These are phyloP conservation scores for Paecilomyces fulvus DNA, from an alignment of 2,329 filamentous ascomycete species.

Conservation along the genomic window DNA sequence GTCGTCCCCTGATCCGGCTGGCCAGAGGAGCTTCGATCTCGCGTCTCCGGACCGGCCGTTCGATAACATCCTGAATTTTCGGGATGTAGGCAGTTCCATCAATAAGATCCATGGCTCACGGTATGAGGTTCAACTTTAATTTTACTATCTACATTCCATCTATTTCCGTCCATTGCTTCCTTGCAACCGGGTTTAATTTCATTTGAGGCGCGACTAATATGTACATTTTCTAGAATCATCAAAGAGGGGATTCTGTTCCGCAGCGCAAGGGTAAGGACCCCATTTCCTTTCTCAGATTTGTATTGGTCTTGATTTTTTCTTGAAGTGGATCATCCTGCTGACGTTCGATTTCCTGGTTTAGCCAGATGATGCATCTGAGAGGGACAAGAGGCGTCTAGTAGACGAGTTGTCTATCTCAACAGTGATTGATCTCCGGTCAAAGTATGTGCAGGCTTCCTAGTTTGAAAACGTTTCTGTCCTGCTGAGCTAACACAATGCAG, in stretches of 20 bases:
- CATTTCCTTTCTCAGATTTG: neutral
- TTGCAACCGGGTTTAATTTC: neutral
- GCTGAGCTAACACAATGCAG: constrained; percentile 30
- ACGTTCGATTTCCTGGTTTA: constrained; percentile 3
- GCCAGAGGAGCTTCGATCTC: constrained; percentile 23
- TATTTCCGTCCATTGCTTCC: neutral
- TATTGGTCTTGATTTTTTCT: neutral
- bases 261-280: constrained; percentile 53
- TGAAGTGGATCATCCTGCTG: neutral
- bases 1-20: constrained; percentile 4
- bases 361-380: constrained; percentile 60
- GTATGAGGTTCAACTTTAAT: constrained; percentile 30
- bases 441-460: constrained; percentile 38
- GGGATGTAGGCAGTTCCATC: constrained; percentile 63
- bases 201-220: neutral
- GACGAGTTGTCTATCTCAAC: constrained; percentile 58
- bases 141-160: neutral
- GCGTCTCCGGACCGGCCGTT: constrained; percentile 33
- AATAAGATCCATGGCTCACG: constrained; percentile 51
- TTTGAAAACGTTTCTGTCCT: neutral
- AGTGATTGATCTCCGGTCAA: constrained; percentile 71
- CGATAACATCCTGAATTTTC: constrained; percentile 62
- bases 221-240: constrained; percentile 30
- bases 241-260: constrained; percentile 59
- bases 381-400: constrained; percentile 54